Conservation (phyloP, 164 flowering plant species). For the Nelumbo lutea region DNA sequence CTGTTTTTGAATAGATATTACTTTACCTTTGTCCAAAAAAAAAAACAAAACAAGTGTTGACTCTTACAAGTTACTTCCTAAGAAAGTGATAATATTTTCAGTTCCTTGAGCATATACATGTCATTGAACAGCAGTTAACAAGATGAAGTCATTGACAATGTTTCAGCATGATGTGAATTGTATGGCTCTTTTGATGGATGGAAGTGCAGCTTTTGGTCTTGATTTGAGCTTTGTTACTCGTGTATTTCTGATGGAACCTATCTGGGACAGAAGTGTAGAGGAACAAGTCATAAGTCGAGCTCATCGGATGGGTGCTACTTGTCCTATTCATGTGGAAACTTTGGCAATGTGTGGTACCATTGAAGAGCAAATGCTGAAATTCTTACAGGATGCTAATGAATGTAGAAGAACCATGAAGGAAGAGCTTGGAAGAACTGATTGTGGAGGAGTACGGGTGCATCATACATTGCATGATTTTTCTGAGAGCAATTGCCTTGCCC, state of each 20-base stretch:
- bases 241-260: slow-evolving; percentile 44
- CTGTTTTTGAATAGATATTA: too few relatives aligned
- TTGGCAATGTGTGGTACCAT: slow-evolving; percentile 90
- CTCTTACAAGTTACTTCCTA: slow-evolving; percentile 20
- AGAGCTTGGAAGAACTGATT: too few relatives aligned
- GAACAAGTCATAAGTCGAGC: slow-evolving; percentile 99
- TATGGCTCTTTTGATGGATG: slow-evolving; percentile 31
- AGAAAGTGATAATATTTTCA: slow-evolving; percentile 90
- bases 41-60: slow-evolving; percentile 22
- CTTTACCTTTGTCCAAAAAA: too few relatives aligned
- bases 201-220: too few relatives aligned
- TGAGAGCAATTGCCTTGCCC: slow-evolving; percentile 74
- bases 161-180: slow-evolving; percentile 87
- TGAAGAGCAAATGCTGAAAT: slow-evolving; percentile 10
- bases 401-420: too few relatives aligned
- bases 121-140: slow-evolving; percentile 92
- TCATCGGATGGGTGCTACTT: slow-evolving; percentile 97
- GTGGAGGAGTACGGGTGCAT: slow-evolving; percentile 46
- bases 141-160: slow-evolving; percentile 71
- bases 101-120: slow-evolving; percentile 97
- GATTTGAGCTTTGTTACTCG: slow-evolving; percentile 35
- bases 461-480: slow-evolving; percentile 93
- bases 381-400: slow-evolving; percentile 47
- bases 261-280: slow-evolving; percentile 79
- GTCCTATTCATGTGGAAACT: slow-evolving; percentile 88